Evolutionary conservation across 495 filamentous ascomycete genomes (phyloP).

Genomic region (Filosporella fistucella): DNA sequence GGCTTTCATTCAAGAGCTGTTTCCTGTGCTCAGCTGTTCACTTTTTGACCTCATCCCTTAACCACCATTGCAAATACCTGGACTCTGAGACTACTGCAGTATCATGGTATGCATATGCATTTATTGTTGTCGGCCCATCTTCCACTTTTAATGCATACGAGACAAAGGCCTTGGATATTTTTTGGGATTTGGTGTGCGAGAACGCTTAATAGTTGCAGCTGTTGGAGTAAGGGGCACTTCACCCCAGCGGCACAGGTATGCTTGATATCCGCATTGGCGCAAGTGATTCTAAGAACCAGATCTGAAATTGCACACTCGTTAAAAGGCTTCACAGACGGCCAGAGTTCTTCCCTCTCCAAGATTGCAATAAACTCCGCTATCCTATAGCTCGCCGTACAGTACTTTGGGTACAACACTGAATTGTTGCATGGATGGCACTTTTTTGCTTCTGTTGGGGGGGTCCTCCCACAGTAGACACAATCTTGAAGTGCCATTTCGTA

Average conservation of each 20-base stretch:
- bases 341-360: not conserved
- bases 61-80: too few relatives aligned
- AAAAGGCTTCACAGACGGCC: slow-evolving; percentile 1
- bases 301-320: not conserved
- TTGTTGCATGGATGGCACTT: not conserved
- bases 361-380: not conserved
- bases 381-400: not conserved
- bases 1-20: too few relatives aligned
- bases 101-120: too few relatives aligned
- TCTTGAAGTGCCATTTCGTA: slow-evolving; percentile 1
- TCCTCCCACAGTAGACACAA: not conserved
- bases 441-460: not conserved
- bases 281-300: not conserved
- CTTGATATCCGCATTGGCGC: not conserved
- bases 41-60: too few relatives aligned
- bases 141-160: too few relatives aligned
- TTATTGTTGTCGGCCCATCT: too few relatives aligned
- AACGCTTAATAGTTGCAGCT: too few relatives aligned
- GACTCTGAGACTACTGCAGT: too few relatives aligned
- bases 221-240: too few relatives aligned
- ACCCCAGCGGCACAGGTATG: not conserved
- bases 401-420: not conserved
- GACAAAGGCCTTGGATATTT: too few relatives aligned
- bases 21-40: too few relatives aligned
- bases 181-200: too few relatives aligned